Evolutionary conservation across 106 monocot species (phyloP), one percentile per base, ranked within the genome.

Genomic region (Gastrodia elata): DNA sequence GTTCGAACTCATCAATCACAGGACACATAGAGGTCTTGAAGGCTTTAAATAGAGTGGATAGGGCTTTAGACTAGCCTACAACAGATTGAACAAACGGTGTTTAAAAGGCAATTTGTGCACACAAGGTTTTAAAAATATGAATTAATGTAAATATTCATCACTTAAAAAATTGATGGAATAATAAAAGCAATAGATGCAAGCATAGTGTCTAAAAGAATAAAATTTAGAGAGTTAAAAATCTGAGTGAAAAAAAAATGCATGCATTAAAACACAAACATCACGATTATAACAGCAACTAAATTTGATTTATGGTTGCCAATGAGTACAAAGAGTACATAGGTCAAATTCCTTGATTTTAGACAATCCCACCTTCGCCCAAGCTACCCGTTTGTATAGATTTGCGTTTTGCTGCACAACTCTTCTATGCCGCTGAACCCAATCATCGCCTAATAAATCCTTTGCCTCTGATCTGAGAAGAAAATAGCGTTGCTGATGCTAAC

Each of bases 371-470:
- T 85, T 85, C 67, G 77, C 74, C 84, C 84, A 85, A 36, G 84
- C 80, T 71, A 85, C 75, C 48, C 84, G 77, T 72, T 81, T 81
- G 52, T 85, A 85, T 39, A 81, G 80, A 78, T 85, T 81, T 56
- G 84, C 84, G 75, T 85, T 75, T 78, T 85, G 80, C 70, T 85
- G 84, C 26, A 85, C 84, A 75, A 81, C 81, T 65, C 84, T 85
- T 59, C 84, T 77, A 41, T 85, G 84, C 61, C 81, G 77, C 56
- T 85, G 84, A 39, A 85, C 78, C 84, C 84, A 85, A 38, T 85
- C 84, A 59, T 85, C 84, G n/a, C 84, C 84, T 39, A 85, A 74
- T 68, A 85, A 70, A 78, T 85, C 84, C 70, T 85, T 85, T 74
- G 80, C 84, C 74, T 84, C 84, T 55, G 80, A 84, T 74, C 84